Evolutionary conservation across 2,329 filamentous ascomycete genomes (phyloP), one percentile per base, ranked within the genome.

Genomic region (Aureobasidium sp.): DNA sequence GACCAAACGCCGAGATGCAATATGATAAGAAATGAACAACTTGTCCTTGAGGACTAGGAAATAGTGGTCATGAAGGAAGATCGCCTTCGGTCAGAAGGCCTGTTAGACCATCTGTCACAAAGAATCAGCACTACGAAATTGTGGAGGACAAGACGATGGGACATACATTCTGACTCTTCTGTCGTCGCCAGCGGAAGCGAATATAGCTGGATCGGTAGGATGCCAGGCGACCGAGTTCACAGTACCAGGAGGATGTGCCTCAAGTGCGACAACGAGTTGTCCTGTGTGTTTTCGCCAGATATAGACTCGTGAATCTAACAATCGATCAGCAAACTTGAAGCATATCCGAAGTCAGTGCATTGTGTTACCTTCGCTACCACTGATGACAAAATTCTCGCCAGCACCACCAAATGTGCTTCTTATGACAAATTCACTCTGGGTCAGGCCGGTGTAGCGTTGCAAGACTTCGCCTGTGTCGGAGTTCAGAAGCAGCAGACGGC

Each of bases 191-290:
- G 90, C 93, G 13, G 91, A 93, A 16, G 91, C 94, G 74, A 97
- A 90, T 78, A 97, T 87, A 64, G 84, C 84, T 1, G 90, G 86
- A 70, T 97, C 84, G 11, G 78, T 81, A 1, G 94, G 92, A 69
- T 93, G 94, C 93, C 94, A 99, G 27, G 88, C 83, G 39, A 95
- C 89, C 8, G 90, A 84, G 71, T 97, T 97, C 65, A 94, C 93
- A 63, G 85, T 87, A 36, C 91, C 87, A 13, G 83, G 81, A 7
- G 79, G 77, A 68, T 97, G 93, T 0, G 86, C 92, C 34, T 85
- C 82, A 2, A 97, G 78, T 52, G 84, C 86, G 69, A 91, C 89
- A 6, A 99, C 85, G 0, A 88, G 80, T 6, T 82, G 79, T 6
- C 90, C 91, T 39, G 88, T 90, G 62, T 86, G 87, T 73, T 91